Evolutionary conservation across 495 filamentous ascomycete species (phyloP).

Genomic region (Rusavskia elegans): DNA sequence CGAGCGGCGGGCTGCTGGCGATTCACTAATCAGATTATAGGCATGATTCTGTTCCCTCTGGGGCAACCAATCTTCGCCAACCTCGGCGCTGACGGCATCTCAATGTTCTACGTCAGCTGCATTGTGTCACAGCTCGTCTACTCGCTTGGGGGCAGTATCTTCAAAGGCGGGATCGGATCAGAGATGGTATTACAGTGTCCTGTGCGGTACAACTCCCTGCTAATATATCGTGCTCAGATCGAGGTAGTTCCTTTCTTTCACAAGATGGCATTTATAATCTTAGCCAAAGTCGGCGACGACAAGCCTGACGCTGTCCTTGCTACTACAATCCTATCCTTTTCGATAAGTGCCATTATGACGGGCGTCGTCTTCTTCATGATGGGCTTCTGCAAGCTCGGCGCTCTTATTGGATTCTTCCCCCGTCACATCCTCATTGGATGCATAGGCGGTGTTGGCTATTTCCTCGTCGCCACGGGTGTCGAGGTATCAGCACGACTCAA

Average conservation of each 20-base stretch:
- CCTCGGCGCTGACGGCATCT: constrained; percentile 83
- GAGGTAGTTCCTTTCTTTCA: constrained; percentile 97
- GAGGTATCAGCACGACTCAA: constrained; percentile 87
- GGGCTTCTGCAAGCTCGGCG: constrained; percentile 70
- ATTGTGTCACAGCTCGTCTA: constrained; percentile 91
- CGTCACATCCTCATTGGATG: constrained; percentile 92
- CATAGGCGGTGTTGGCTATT: constrained; percentile 96
- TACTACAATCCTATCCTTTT: constrained; percentile 81
- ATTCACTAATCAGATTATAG: constrained; percentile 19
- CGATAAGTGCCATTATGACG: constrained; percentile 80
- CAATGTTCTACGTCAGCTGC: constrained; percentile 96
- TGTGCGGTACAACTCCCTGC: background rate
- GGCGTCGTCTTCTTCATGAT: constrained; percentile 83
- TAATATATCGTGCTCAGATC: constrained; percentile 35
- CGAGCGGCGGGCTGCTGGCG: background rate
- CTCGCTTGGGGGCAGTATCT: constrained; percentile 68
- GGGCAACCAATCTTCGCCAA: constrained; percentile 67
- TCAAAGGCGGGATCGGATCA: constrained; percentile 86
- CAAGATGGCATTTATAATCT: constrained; percentile 86
- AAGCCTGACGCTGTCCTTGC: constrained; percentile 75
- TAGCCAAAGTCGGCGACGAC: constrained; percentile 55
- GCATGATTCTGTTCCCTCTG: constrained; percentile 89
- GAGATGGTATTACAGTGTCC: constrained; percentile 48
- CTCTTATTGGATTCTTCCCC: constrained; percentile 90
- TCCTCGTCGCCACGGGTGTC: constrained; percentile 76